Base-by-base conservation (phyloP, 164 flowering plant species). In the Paratinospora sagittata region DNA sequence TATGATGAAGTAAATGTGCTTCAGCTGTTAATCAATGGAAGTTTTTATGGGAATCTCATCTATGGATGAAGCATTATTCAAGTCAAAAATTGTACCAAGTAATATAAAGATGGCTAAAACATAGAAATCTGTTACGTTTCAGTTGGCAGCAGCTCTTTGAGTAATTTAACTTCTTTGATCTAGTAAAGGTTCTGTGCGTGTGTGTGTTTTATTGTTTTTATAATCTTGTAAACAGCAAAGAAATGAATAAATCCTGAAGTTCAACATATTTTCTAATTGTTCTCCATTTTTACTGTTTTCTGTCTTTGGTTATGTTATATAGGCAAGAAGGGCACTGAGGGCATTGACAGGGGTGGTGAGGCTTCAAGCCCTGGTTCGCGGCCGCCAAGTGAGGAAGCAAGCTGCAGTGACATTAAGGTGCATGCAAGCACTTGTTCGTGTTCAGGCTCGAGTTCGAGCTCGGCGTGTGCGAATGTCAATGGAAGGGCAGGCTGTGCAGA, bases 401-500 rank as follows among this genome's bases (percentile, higher is more conserved):
- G 97, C 97, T 7, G 94, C 97, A 49, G 91, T 91, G 75, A 91
- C 97, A 23, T 77, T 91, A 33, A 84, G 89, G 74, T 91, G 97
- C 78, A 91, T 91, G 97, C 97, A 91, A 74, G 97, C 97, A 34
- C 89, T 89, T 14, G 97, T 91, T 73, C 86, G 97, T 43, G 94
- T 91, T 64, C 97, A 91, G 74, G 97, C 97, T 16, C 82, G 94
- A 8, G 88, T 91, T 6, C 78, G 99, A 75, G 97, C 97, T 24
- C 90, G 97, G 7, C 91, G 90, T 10, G 97, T 92, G 26, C 69
- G 97, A 47, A 89, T 95, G 97, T 92, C 99, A 5, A 74, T 83
- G 0, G 97, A 95, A 57, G 99, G 99, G 0, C 90, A 92, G 75
- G 97, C 97, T 66, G 93, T 95, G 34, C 99, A 95, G 79, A 69